These are phyloP conservation scores for Kewa caespitosa DNA, from an alignment of 179 eudicot genomes.

Conservation along the genomic window DNA sequence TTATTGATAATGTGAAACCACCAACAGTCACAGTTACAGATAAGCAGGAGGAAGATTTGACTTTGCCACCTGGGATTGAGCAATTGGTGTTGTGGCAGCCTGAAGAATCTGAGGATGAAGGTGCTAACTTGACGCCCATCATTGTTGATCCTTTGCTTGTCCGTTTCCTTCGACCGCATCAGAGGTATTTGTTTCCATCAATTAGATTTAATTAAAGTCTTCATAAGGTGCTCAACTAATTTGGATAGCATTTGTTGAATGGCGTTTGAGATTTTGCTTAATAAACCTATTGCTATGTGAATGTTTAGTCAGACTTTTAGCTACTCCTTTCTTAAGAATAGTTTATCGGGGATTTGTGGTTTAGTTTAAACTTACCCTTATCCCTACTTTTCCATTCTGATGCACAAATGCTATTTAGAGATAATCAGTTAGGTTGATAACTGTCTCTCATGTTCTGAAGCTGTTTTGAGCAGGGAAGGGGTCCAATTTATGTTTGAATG, in stretches of 20 bases:
- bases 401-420: background rate
- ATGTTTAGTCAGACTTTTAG: background rate
- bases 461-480: constrained; percentile 71
- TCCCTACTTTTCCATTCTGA: background rate
- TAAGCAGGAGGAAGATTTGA: constrained; percentile 43
- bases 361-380: constrained; percentile 11
- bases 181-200: constrained; percentile 53
- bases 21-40: constrained; percentile 38
- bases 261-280: constrained; percentile 1
- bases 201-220: background rate
- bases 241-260: background rate
- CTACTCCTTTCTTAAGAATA: background rate
- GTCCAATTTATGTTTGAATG: constrained; percentile 99
- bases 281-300: background rate
- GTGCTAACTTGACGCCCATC: constrained; percentile 36
- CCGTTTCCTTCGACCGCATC: constrained; percentile 91
- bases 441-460: constrained; percentile 1
- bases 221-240: constrained; percentile 3
- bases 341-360: background rate
- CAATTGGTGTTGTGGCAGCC: constrained; percentile 89
- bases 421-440: background rate
- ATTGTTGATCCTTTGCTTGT: constrained; percentile 82
- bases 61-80: constrained; percentile 75
- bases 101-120: constrained; percentile 51
- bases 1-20: constrained; percentile 33